Evolutionary conservation across 768 basidiomycete genomes (phyloP).

Genomic region (Megacollybia marginata): DNA sequence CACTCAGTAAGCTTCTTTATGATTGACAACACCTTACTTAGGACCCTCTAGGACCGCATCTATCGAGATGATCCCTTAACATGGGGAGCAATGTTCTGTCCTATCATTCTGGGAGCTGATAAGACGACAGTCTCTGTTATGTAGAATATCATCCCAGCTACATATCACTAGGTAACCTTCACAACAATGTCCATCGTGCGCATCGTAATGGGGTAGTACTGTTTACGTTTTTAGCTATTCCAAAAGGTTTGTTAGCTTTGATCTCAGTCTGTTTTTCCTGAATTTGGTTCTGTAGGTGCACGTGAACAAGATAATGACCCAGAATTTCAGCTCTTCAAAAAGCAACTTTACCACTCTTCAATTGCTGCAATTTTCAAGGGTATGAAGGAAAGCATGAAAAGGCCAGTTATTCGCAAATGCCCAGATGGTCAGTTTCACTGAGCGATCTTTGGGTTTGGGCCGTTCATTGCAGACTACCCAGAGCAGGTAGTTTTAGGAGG

Average conservation of each 20-base stretch:
- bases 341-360: constrained; percentile 13
- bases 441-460: constrained; percentile 18
- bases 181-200: no score
- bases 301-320: constrained; percentile 6
- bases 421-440: constrained; percentile 19
- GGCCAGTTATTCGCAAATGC: constrained; percentile 11
- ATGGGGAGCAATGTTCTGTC: constrained; percentile 12
- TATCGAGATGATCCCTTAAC: constrained; percentile 1
- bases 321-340: constrained; percentile 6
- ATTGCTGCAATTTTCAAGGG: constrained; percentile 11
- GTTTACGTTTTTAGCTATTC: constrained; percentile 20
- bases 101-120: constrained; percentile 17
- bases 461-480: constrained; percentile 13
- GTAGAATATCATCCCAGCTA: constrained; percentile 19
- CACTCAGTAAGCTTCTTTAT: constrained; percentile 1
- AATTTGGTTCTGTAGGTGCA: constrained; percentile 1
- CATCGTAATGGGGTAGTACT: no score
- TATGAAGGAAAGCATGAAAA: constrained; percentile 13
- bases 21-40: no score
- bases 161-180: no score
- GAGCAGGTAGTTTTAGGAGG: constrained; percentile 17
- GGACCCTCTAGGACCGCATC: no score
- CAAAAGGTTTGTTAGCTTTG: constrained; percentile 17
- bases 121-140: constrained; percentile 21
- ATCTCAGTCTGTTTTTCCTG: no score